These are phyloP conservation scores for Linderniella brevidens DNA, from an alignment of 257 asterid genomes.

Conservation along the genomic window DNA sequence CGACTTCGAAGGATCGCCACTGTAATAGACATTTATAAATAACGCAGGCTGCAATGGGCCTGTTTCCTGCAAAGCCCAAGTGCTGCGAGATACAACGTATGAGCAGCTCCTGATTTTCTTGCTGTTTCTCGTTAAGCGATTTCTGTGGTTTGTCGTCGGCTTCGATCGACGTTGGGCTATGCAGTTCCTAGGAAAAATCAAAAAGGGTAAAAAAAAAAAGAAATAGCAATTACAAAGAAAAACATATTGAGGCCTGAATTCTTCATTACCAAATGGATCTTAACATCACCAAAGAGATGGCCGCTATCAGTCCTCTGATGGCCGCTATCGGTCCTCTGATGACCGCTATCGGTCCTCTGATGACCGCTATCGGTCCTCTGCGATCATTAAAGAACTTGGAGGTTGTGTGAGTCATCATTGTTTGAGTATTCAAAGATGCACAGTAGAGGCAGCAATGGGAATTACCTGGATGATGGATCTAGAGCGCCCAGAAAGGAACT, in stretches of 20 bases:
- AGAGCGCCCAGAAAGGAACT: constrained; percentile 89
- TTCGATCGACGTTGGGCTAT: constrained; percentile 63
- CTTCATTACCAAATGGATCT: constrained; percentile 49
- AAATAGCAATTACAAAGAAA: constrained; percentile 7
- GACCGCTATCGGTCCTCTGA: constrained; percentile 53
- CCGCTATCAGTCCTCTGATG: constrained; percentile 83
- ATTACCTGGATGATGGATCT: constrained; percentile 89
- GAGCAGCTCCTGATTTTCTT: constrained; percentile 87
- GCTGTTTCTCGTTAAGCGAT: constrained; percentile 92
- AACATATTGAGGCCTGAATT: constrained; percentile 9
- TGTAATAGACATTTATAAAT: constrained; percentile 93
- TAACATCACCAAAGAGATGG: constrained; percentile 39
- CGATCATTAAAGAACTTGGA: constrained; percentile 17
- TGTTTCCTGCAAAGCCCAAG: constrained; percentile 77
- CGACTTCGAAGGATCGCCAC: constrained; percentile 98
- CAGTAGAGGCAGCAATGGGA: constrained; percentile 10
- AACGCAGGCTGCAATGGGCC: constrained; percentile 90
- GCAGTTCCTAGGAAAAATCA: constrained; percentile 58
- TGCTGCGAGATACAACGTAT: constrained; percentile 70
- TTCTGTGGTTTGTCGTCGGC: constrained; percentile 89
- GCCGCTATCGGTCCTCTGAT: constrained; percentile 51
- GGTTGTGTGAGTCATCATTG: constrained; percentile 7
- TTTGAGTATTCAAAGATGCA: constrained; percentile 3
- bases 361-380: constrained; percentile 82
- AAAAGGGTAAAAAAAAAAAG: constrained; percentile 10